A percentile compares a stretch with the other conserved stretches of the same genome.
Evolutionary conservation across 2,329 filamentous ascomycete genomes (phyloP).

Genomic region (Fusarium subtropicale): DNA sequence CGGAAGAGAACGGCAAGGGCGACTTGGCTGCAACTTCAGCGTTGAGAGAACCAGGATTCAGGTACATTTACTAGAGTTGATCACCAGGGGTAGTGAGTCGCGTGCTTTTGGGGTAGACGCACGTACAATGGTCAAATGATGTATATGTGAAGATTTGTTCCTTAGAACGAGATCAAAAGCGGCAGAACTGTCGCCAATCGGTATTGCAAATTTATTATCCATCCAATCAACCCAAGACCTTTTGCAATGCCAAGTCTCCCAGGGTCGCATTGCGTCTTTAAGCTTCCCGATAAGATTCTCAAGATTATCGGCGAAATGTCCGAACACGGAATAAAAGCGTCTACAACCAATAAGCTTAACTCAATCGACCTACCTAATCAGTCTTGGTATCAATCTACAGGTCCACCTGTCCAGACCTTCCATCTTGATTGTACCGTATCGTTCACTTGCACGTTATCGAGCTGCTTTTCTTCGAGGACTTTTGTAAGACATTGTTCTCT

Average conservation of each 20-base stretch:
- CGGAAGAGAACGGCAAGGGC: not conserved
- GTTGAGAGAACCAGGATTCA: constrained; percentile 13
- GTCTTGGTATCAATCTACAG: constrained; percentile 6
- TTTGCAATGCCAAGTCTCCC: constrained; percentile 5
- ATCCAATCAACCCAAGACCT: constrained; percentile 12
- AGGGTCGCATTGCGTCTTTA: constrained; percentile 21
- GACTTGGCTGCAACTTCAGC: not conserved
- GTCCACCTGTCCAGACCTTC: not conserved
- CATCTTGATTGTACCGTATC: not conserved
- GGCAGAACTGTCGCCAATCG: not conserved
- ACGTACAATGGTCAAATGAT: not conserved
- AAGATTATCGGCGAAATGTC: constrained; percentile 21
- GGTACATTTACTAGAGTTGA: constrained; percentile 34
- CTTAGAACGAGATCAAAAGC: not conserved
- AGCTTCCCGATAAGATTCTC: constrained; percentile 32
- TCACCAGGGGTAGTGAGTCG: not conserved
- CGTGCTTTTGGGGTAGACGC: not conserved
- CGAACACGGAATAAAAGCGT: not conserved
- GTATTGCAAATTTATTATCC: not conserved
- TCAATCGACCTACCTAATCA: constrained; percentile 14
- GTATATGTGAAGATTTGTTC: not conserved
- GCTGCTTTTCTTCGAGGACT: not conserved
- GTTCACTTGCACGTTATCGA: not conserved
- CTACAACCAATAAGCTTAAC: constrained; percentile 21
- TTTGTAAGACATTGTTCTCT: constrained; percentile 10